Percentiles rank a stretch among this genome's conserved stretches.
phyloP scores from a whole-genome alignment of 192 early-diverging fungal genomes.

The Ambispora gerdemannii region DNA sequence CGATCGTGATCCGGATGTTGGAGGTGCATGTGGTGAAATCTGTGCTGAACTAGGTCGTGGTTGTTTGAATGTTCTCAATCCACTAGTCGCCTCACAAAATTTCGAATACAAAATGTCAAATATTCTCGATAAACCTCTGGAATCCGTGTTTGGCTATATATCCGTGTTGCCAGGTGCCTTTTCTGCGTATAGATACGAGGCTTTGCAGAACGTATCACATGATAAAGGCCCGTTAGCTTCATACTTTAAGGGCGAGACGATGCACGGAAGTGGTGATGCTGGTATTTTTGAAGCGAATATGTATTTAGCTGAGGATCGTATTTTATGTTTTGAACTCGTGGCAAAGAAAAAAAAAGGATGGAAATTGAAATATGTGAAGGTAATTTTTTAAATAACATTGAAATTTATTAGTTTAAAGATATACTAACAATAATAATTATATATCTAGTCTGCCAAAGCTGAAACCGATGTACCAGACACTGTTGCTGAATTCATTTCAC shows the following conservation, averaged over 20 bases:
- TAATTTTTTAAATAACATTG: no score
- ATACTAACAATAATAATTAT: no score
- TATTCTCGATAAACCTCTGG: conserved; percentile 92
- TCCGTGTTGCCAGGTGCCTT: conserved; percentile 93
- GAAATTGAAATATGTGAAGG: conserved; percentile 82
- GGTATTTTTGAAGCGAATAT: conserved; percentile 85
- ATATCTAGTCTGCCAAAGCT: conserved; percentile 62
- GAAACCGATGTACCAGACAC: conserved; percentile 88
- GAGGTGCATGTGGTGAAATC: conserved; percentile 93
- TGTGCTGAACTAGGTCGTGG: conserved; percentile 78
- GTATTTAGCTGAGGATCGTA: conserved; percentile 89
- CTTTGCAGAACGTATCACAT: conserved; percentile 66
- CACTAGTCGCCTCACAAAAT: conserved; percentile 89
- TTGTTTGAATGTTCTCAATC: conserved; percentile 71
- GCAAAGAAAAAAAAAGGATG: conserved; percentile 77
- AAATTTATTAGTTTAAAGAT: no score
- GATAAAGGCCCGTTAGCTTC: conserved; percentile 63
- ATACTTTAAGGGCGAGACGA: conserved; percentile 90
- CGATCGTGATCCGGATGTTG: conserved; percentile 73
- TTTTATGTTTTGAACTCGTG: conserved; percentile 90
- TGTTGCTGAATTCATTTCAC: conserved; percentile 84
- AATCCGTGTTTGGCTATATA: conserved; percentile 95
- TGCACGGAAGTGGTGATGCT: conserved; percentile 71
- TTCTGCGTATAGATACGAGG: conserved; percentile 87
- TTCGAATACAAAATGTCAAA: conserved; percentile 99